These are phyloP conservation scores for Knufia fluminis DNA, from an alignment of 2,329 filamentous ascomycete genomes.

Conservation along the genomic window DNA sequence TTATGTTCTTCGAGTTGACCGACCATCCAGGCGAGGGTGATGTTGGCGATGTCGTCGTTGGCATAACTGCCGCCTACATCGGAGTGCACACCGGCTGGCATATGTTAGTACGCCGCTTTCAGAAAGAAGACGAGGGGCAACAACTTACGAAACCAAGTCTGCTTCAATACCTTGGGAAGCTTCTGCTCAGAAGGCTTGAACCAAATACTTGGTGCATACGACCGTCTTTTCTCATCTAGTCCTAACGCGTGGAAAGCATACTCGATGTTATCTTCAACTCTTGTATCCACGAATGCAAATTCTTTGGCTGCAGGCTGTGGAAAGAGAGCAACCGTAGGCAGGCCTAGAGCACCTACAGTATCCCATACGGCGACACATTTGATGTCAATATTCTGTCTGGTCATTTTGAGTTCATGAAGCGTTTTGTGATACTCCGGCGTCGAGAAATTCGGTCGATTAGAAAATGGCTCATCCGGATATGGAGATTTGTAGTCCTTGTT, in stretches of 20 bases:
- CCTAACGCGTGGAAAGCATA: slow-evolving; percentile 29
- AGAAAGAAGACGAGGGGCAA: background rate
- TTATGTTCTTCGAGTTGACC: slow-evolving; percentile 28
- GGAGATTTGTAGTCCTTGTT: slow-evolving; percentile 16
- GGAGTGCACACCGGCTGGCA: slow-evolving; percentile 26
- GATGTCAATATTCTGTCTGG: slow-evolving; percentile 21
- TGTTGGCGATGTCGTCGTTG: slow-evolving; percentile 41
- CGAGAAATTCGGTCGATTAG: slow-evolving; percentile 17
- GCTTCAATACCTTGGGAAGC: slow-evolving; percentile 29
- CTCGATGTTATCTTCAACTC: slow-evolving; percentile 26
- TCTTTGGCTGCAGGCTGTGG: slow-evolving; percentile 22
- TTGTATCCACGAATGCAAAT: slow-evolving; percentile 28
- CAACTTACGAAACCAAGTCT: slow-evolving; percentile 37
- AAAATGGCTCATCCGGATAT: slow-evolving; percentile 21
- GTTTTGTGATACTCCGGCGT: slow-evolving; percentile 17
- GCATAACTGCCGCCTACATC: slow-evolving; percentile 41
- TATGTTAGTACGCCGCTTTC: background rate
- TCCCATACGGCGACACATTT: slow-evolving; percentile 29
- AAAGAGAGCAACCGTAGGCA: slow-evolving; percentile 24
- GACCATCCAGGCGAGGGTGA: slow-evolving; percentile 45
- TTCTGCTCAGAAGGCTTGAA: slow-evolving; percentile 25
- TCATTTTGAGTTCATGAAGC: slow-evolving; percentile 17
- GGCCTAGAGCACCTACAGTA: slow-evolving; percentile 27
- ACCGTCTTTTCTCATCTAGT: slow-evolving; percentile 26
- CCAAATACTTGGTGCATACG: slow-evolving; percentile 28